phyloP scores from a whole-genome alignment of 495 filamentous ascomycete species.

The Neurospora pannonica region DNA sequence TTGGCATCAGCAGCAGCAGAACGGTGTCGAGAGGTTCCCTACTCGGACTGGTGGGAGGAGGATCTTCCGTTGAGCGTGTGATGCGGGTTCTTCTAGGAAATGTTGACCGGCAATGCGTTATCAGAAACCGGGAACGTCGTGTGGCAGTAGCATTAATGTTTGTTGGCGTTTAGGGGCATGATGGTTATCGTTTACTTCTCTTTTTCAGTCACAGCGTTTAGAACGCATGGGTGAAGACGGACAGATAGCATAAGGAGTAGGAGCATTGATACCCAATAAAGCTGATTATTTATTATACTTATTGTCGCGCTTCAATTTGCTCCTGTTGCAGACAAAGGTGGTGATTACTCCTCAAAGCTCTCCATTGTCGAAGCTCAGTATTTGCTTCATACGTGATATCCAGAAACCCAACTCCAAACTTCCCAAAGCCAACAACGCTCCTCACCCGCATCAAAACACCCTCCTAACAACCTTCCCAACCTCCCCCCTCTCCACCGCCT shows the following conservation, averaged over 20 bases:
- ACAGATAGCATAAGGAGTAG: neutral
- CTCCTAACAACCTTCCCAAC: constrained; percentile 33
- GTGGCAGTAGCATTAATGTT: neutral
- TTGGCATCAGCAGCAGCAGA: constrained; percentile 51
- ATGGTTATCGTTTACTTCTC: neutral
- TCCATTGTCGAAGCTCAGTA: no score
- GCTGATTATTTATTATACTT: neutral
- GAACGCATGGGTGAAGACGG: neutral
- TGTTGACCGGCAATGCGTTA: neutral
- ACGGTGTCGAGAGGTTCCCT: constrained; percentile 51
- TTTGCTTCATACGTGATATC: neutral
- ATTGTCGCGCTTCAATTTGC: neutral
- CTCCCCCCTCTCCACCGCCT: constrained; percentile 38
- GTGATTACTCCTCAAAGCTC: neutral
- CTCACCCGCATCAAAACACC: constrained; percentile 21
- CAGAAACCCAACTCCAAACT: neutral
- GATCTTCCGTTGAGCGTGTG: constrained; percentile 47
- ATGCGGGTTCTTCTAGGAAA: neutral
- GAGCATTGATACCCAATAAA: neutral
- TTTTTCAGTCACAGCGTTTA: neutral
- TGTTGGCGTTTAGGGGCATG: neutral
- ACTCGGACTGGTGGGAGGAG: constrained; percentile 53
- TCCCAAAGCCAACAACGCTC: neutral
- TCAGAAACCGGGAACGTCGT: neutral
- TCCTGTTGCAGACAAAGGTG: neutral